Evolutionary conservation across 345 rosid species (phyloP).

Genomic region (Salix udensis): DNA sequence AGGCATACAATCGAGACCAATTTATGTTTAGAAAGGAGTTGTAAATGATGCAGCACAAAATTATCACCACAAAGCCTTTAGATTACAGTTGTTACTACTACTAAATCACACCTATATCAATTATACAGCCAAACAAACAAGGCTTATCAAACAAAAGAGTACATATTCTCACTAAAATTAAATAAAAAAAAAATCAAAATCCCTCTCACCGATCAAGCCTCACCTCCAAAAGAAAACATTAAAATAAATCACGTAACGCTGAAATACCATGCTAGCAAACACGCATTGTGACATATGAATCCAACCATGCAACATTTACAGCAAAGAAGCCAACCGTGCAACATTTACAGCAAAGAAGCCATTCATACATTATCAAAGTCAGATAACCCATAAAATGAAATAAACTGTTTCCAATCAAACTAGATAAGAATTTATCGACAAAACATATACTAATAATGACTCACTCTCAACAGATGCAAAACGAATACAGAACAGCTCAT

Average conservation of each 20-base stretch:
- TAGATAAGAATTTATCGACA: neutral
- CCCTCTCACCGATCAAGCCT: neutral
- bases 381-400: neutral
- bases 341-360: neutral
- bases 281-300: neutral
- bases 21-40: neutral
- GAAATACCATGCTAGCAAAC: neutral
- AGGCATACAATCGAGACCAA: neutral
- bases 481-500: constrained; percentile 74
- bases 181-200: neutral
- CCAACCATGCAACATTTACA: neutral
- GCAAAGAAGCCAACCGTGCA: neutral
- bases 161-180: neutral
- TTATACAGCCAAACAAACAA: neutral
- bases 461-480: constrained; percentile 67
- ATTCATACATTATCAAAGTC: neutral
- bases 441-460: constrained; percentile 17
- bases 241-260: neutral
- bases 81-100: neutral
- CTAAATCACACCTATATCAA: neutral
- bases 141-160: neutral
- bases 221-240: neutral
- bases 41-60: neutral
- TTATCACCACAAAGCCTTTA: neutral
- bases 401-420: neutral